phyloP scores from a whole-genome alignment of 495 filamentous ascomycete species.

The Hyaloscypha bicolor region DNA sequence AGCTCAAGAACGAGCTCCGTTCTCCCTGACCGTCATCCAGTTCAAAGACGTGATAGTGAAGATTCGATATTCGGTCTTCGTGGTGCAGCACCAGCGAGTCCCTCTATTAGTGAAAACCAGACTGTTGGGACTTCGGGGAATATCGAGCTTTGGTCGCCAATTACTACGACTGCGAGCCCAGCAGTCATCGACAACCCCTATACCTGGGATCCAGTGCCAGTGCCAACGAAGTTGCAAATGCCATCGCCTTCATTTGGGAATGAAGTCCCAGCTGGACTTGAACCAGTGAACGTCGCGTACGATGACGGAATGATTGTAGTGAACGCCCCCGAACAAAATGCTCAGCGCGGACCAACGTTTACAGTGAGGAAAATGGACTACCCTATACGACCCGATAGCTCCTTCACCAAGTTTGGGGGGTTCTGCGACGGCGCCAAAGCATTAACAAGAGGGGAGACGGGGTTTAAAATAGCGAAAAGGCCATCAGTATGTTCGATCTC shows the following conservation, averaged over 20 bases:
- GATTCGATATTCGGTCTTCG: conserved; percentile 24
- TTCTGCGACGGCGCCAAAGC: conserved; percentile 32
- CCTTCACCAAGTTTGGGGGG: conserved; percentile 31
- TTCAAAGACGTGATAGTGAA: conserved; percentile 21
- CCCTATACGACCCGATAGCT: conserved; percentile 29
- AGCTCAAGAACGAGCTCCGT: conserved; percentile 28
- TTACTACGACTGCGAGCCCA: neutral
- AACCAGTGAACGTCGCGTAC: conserved; percentile 9
- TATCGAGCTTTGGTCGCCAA: conserved; percentile 6
- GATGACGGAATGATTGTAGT: neutral
- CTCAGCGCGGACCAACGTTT: conserved; percentile 7
- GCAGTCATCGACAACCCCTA: neutral
- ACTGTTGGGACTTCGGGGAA: neutral
- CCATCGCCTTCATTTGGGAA: conserved; percentile 2
- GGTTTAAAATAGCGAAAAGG: conserved; percentile 30
- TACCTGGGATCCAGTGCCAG: neutral
- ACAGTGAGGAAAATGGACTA: conserved; percentile 26
- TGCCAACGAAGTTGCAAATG: neutral
- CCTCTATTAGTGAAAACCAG: conserved; percentile 6
- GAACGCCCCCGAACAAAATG: neutral
- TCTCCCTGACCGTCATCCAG: conserved; percentile 13
- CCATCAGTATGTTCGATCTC: conserved; percentile 21
- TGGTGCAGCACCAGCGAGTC: conserved; percentile 14
- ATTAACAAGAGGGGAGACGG: conserved; percentile 25
- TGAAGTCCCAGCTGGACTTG: conserved; percentile 20